These are phyloP conservation scores for Parathielavia hyrcaniae DNA, from an alignment of 495 filamentous ascomycete species.

Conservation along the genomic window DNA sequence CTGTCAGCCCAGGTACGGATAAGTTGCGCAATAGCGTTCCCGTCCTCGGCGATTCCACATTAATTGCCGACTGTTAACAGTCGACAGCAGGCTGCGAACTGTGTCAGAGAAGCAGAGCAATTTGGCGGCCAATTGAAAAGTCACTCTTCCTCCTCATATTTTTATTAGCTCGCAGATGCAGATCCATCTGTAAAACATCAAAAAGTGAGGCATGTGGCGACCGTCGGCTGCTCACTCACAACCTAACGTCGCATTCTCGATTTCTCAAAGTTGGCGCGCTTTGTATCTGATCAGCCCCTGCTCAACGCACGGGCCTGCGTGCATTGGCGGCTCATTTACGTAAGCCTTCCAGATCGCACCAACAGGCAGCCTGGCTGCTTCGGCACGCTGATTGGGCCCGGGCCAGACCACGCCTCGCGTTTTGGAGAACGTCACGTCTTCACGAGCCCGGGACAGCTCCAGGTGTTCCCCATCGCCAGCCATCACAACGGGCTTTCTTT, in stretches of 20 bases:
- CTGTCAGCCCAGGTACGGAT: too few relatives aligned
- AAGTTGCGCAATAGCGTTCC: too few relatives aligned
- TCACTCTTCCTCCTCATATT: background rate
- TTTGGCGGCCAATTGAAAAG: background rate
- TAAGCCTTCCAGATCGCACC: conserved; percentile 11
- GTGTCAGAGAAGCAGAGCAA: background rate
- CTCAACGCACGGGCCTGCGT: conserved; percentile 5
- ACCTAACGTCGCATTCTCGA: background rate
- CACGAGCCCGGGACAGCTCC: conserved; percentile 14
- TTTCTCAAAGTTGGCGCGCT: too few relatives aligned
- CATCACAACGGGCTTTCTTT: conserved; percentile 17
- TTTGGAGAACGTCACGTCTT: conserved; percentile 36
- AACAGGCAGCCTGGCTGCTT: background rate
- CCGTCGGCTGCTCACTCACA: background rate
- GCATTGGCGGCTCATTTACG: conserved; percentile 15
- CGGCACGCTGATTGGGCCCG: conserved; percentile 16
- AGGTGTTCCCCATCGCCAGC: conserved; percentile 24
- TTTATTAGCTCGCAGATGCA: background rate
- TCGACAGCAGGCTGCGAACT: background rate
- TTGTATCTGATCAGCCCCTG: background rate
- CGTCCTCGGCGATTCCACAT: background rate
- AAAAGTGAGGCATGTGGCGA: background rate
- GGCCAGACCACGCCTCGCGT: conserved; percentile 24
- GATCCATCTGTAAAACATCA: background rate
- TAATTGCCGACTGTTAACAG: background rate